Percentiles rank a stretch among this genome's conserved stretches.
Conservation (phyloP, 768 basidiomycete genomes). For the Suillus alpinus region DNA sequence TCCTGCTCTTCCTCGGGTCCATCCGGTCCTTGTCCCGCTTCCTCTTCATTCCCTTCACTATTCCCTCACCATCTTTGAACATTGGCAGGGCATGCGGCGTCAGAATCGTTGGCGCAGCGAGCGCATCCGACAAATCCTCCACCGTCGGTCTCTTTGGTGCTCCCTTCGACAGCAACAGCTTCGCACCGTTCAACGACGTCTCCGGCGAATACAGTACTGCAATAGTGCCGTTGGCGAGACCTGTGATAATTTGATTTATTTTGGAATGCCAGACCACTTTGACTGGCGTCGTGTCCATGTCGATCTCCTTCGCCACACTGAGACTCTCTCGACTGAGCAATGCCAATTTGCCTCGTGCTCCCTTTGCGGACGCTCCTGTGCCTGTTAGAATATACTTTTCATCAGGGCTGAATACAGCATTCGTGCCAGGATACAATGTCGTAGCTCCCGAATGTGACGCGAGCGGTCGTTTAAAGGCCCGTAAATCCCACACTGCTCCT, state of each 20-base stretch:
- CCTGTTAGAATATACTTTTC: constrained; percentile 89
- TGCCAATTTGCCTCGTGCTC: constrained; percentile 66
- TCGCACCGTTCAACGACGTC: constrained; percentile 89
- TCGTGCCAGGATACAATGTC: constrained; percentile 88
- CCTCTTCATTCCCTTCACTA: constrained; percentile 75
- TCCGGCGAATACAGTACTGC: constrained; percentile 90
- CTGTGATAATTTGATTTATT: constrained; percentile 94
- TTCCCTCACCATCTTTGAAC: constrained; percentile 78
- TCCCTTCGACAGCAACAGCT: constrained; percentile 85
- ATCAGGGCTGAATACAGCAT: constrained; percentile 94
- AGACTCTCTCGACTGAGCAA: constrained; percentile 72
- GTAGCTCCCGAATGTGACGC: constrained; percentile 59
- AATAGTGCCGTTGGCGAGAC: constrained; percentile 84
- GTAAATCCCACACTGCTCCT: constrained; percentile 85
- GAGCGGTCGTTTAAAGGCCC: constrained; percentile 87
- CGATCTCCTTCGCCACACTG: constrained; percentile 63
- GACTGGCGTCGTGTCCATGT: constrained; percentile 78
- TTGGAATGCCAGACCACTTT: constrained; percentile 93
- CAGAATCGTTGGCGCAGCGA: constrained; percentile 83
- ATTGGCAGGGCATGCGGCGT: constrained; percentile 91
- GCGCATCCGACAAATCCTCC: constrained; percentile 86
- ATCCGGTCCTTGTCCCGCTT: constrained; percentile 85
- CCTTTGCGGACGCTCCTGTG: constrained; percentile 62
- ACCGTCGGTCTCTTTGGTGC: constrained; percentile 76
- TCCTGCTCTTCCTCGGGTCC: constrained; percentile 88